A percentile compares a stretch with the other conserved stretches of the same genome.
Conservation (phyloP, 176 grass and related monocot genomes). For the barley (Hordeum vulgare) region DNA sequence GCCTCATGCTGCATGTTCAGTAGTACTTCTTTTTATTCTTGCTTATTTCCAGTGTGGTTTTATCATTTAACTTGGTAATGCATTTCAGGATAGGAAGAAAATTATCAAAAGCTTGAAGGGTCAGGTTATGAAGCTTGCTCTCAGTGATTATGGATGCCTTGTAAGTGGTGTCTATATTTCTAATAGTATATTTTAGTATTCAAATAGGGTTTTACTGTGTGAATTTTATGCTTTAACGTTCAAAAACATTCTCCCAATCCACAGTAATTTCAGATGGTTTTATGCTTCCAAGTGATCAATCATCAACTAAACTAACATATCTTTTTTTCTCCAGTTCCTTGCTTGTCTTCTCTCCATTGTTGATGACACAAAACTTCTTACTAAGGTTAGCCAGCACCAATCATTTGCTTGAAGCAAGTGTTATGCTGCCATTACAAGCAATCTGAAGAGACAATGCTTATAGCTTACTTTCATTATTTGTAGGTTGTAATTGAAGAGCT, state of each 20-base stretch:
- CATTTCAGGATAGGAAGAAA: conserved; percentile 74
- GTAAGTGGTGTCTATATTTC: conserved; percentile 44
- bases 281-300: not conserved
- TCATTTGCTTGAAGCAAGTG: not conserved
- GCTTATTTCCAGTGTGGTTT: not conserved
- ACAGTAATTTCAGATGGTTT: not conserved
- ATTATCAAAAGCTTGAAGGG: not conserved
- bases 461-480: conserved; percentile 23
- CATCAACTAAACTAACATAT: conserved; percentile 22
- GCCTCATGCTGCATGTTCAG: not conserved
- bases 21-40: not conserved
- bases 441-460: not conserved
- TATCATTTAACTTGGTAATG: not conserved
- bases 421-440: not conserved
- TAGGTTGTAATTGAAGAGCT: conserved; percentile 71
- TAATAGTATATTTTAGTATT: not conserved
- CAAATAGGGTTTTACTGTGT: not conserved
- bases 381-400: conserved; percentile 34
- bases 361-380: conserved; percentile 82
- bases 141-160: conserved; percentile 78
- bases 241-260: not conserved
- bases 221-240: not conserved
- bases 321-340: conserved; percentile 48
- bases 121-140: conserved; percentile 39
- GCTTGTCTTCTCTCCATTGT: conserved; percentile 72